Percentiles rank a stretch among this genome's conserved stretches.
Conservation (phyloP, 257 asterid genomes). For the Solanum peruvianum region DNA sequence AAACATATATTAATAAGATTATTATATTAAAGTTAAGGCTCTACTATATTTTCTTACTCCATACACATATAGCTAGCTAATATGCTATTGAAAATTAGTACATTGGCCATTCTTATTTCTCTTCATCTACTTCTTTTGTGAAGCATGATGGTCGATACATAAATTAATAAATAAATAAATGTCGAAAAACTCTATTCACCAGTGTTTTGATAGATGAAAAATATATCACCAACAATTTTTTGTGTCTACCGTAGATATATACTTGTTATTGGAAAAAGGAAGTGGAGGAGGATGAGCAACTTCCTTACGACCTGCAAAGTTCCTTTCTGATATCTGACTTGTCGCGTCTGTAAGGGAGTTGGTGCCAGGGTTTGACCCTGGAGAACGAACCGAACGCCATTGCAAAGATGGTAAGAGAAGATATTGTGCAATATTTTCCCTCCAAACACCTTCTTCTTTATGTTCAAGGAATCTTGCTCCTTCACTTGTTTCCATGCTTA, state of each 20-base stretch:
- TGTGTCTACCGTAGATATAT: background rate
- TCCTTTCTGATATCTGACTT: background rate
- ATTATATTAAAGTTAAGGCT: too few species aligned
- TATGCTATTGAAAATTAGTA: too few species aligned
- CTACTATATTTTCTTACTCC: too few species aligned
- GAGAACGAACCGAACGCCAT: background rate
- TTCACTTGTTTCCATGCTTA: background rate
- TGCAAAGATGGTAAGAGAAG: background rate
- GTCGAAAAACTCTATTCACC: background rate
- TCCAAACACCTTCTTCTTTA: conserved; percentile 11
- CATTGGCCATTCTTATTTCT: background rate
- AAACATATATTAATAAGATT: too few species aligned
- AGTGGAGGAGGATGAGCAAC: background rate
- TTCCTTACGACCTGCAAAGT: background rate
- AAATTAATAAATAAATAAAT: background rate
- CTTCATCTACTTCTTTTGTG: background rate
- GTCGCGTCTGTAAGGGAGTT: background rate
- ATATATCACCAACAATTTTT: too few species aligned
- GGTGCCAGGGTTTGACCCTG: background rate
- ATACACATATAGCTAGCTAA: too few species aligned
- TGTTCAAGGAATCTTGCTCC: conserved; percentile 9
- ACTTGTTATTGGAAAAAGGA: background rate
- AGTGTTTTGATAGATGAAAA: background rate
- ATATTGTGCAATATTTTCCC: background rate
- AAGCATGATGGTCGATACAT: background rate